Evolutionary conservation across 2,329 filamentous ascomycete species (phyloP), one percentile per base, ranked within the genome.

Genomic region (Mycosphaerella sp.): DNA sequence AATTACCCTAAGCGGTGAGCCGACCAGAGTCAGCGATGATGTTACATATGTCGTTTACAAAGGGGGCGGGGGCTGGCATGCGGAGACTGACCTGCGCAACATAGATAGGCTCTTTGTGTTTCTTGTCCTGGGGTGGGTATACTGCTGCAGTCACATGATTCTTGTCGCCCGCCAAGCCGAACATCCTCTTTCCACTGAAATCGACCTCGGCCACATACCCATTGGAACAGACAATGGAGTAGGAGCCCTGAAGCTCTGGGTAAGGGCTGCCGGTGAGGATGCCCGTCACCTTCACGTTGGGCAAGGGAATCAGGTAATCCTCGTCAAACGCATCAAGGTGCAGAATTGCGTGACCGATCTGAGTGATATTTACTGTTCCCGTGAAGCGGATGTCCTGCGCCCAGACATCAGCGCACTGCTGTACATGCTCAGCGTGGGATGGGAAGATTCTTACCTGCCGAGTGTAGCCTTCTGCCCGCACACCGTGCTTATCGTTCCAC

Each of bases 281-380:
- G 0, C 74, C 73, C 41, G 73, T 73, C n/a, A 76, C 72, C 53
- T 73, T 74, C 11, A 76, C 68, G 45, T 73, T 70, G 0, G 74
- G 74, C 4, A 76, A 62, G 1, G 74, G 74, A 26, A 76, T 72
- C 2, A 76, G 57, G 53, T 75, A 76, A 53, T 74, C 69, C 55
- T 76, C 74, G 9, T 73, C 61, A 51, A 66, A 72, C n/a, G 69
- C 65, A 53, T 76, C 73, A 29, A 77, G 62, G 45, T 72, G 71
- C 50, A 75, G 52, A 7, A 76, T 64, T 1, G 74, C 73, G 52
- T 76, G 74, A 2, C 74, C 74, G 41, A 72, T 75, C 54, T 76
- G 74, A 60, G 73, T 74, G 52, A 76, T 73, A 56, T 68, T 74
- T 6, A 76, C 72, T 31, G 64, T 70, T 1, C 73, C 73, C 4